phyloP scores from a whole-genome alignment of 495 filamentous ascomycete species.

The Hyaloscypha variabilis region DNA sequence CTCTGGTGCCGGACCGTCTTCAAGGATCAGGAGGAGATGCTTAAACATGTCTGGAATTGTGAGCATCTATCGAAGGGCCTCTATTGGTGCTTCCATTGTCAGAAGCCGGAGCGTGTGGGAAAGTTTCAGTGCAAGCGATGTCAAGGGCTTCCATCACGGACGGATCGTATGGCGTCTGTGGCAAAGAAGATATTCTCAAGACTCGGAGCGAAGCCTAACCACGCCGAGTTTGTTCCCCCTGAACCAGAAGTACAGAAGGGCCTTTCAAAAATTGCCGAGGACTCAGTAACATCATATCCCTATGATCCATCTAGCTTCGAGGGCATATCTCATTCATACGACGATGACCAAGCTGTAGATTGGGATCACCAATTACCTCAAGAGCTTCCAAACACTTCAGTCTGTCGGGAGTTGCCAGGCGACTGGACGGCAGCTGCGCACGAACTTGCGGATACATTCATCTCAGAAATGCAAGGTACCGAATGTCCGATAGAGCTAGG shows the following conservation, averaged over 20 bases:
- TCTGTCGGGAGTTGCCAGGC: constrained; percentile 13
- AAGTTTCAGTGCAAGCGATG: constrained; percentile 30
- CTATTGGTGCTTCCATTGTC: constrained; percentile 34
- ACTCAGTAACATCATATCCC: neutral
- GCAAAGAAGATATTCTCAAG: constrained; percentile 33
- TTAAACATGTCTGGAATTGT: constrained; percentile 32
- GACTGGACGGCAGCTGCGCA: constrained; percentile 19
- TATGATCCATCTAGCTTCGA: neutral
- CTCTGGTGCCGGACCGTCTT: constrained; percentile 31
- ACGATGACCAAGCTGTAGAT: neutral
- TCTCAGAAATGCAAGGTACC: constrained; percentile 27
- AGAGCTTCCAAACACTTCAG: constrained; percentile 19
- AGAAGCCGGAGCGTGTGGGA: constrained; percentile 29
- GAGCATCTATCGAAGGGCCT: constrained; percentile 29
- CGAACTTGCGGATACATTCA: constrained; percentile 27
- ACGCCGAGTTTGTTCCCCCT: constrained; percentile 5
- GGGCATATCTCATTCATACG: neutral
- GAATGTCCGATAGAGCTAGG: constrained; percentile 14
- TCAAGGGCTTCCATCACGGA: constrained; percentile 22
- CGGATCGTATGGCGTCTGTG: constrained; percentile 29
- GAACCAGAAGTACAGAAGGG: neutral
- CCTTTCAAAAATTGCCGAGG: constrained; percentile 12
- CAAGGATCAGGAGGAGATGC: constrained; percentile 27
- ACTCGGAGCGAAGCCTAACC: constrained; percentile 25
- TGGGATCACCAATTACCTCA: constrained; percentile 13